A percentile compares a stretch with the other conserved stretches of the same genome.
phyloP scores from a whole-genome alignment of 2,329 filamentous ascomycete genomes.

The Sphaerostilbella broomeana region DNA sequence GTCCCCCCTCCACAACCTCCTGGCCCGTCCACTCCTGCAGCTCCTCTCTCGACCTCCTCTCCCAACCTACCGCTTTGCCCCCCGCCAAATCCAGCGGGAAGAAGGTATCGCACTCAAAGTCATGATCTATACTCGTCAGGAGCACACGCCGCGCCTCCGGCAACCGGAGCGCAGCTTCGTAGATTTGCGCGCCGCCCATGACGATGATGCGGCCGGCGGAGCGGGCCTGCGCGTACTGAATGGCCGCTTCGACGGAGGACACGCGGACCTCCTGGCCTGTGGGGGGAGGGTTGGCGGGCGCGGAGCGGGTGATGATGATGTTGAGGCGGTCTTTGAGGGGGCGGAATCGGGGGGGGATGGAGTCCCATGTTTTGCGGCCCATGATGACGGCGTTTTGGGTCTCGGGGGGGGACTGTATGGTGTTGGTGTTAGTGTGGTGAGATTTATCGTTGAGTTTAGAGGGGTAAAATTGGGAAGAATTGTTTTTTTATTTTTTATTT shows the following conservation, averaged over 20 bases:
- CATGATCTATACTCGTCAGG: conserved; percentile 59
- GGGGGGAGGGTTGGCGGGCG: conserved; percentile 18
- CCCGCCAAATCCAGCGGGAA: conserved; percentile 56
- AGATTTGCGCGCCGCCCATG: conserved; percentile 87
- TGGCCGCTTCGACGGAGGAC: conserved; percentile 50
- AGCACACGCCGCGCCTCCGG: conserved; percentile 56
- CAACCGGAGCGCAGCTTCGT: conserved; percentile 59
- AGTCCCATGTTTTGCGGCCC: conserved; percentile 96
- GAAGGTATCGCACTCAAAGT: conserved; percentile 71
- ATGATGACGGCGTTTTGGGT: conserved; percentile 77
- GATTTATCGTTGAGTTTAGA: too few species aligned
- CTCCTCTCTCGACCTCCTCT: conserved; percentile 41
- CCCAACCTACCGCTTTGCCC: conserved; percentile 43
- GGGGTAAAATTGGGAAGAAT: too few species aligned
- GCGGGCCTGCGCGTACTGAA: conserved; percentile 40
- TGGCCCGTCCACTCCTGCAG: conserved; percentile 62
- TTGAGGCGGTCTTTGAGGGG: conserved; percentile 77
- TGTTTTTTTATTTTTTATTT: too few species aligned
- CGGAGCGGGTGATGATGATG: conserved; percentile 65
- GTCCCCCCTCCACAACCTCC: conserved; percentile 46
- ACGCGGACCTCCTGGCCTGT: conserved; percentile 39
- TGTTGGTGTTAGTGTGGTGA: too few species aligned
- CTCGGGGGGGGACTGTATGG: conserved; percentile 24
- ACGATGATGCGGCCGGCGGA: conserved; percentile 62
- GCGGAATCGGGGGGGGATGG: conserved; percentile 70